These are phyloP conservation scores for Melanogaster broomeanus DNA, from an alignment of 768 basidiomycete genomes.

Conservation along the genomic window DNA sequence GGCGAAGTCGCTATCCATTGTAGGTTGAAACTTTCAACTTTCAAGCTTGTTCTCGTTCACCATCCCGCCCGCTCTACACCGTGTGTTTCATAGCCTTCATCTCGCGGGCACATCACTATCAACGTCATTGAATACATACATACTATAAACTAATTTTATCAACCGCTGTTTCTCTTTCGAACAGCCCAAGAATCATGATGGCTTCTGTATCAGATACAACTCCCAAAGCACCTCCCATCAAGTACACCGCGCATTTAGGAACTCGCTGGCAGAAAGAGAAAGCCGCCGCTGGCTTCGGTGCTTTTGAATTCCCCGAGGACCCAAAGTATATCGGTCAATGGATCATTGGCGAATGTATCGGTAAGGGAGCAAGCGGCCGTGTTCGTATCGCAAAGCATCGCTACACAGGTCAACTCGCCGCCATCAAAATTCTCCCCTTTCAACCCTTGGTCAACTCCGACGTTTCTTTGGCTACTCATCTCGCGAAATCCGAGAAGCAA, in stretches of 20 bases:
- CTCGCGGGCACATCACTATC: constrained; percentile 15
- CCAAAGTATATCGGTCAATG: constrained; percentile 88
- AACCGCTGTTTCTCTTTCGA: background rate
- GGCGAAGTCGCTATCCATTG: background rate
- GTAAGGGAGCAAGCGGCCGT: constrained; percentile 91
- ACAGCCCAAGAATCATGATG: constrained; percentile 22
- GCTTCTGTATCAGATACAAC: constrained; percentile 48
- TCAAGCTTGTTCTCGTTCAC: constrained; percentile 3
- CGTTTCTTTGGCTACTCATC: constrained; percentile 61
- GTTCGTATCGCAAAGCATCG: constrained; percentile 92
- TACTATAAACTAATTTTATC: constrained; percentile 12
- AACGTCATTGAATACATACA: constrained; percentile 6
- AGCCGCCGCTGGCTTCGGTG: constrained; percentile 71
- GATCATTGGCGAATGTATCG: constrained; percentile 91
- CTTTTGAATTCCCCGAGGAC: constrained; percentile 83
- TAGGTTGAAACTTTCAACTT: too few relatives aligned
- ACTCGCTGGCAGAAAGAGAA: constrained; percentile 90
- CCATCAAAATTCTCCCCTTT: constrained; percentile 92
- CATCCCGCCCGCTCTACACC: constrained; percentile 8
- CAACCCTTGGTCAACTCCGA: constrained; percentile 76
- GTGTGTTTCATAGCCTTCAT: background rate
- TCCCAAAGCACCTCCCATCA: constrained; percentile 70
- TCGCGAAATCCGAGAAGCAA: constrained; percentile 76
- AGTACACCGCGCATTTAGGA: constrained; percentile 68
- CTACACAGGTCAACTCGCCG: constrained; percentile 86